A percentile compares a stretch with the other conserved stretches of the same genome.
These are phyloP conservation scores for Hypoxylon rubiginosum DNA, from an alignment of 2,329 filamentous ascomycete genomes.

Conservation along the genomic window DNA sequence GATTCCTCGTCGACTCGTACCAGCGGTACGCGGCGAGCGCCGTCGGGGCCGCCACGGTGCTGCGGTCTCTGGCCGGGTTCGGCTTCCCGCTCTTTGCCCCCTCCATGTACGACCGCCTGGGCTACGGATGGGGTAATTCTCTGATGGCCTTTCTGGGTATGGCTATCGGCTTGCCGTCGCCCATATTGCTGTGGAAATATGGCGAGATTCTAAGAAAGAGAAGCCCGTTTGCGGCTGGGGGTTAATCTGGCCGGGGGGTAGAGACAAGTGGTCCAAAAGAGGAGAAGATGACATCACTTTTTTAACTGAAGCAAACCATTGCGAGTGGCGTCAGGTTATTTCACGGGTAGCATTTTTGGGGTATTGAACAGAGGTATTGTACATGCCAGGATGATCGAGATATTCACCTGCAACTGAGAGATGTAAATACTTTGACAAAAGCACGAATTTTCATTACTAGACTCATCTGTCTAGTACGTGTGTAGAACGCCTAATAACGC, in stretches of 20 bases:
- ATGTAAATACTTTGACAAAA: not conserved
- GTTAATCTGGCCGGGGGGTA: constrained; percentile 6
- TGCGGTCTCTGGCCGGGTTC: constrained; percentile 64
- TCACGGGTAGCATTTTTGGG: not conserved
- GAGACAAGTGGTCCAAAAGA: not conserved
- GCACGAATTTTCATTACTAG: constrained; percentile 17
- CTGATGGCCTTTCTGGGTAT: constrained; percentile 64
- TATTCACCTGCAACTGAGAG: not conserved
- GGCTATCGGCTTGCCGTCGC: constrained; percentile 63
- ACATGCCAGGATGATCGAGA: constrained; percentile 1
- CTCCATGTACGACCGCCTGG: constrained; percentile 58
- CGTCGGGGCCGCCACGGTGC: constrained; percentile 59
- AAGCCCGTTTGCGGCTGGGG: constrained; percentile 52
- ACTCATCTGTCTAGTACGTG: constrained; percentile 18
- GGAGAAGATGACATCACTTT: not conserved
- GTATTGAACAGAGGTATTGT: constrained; percentile 3
- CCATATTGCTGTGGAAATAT: constrained; percentile 59
- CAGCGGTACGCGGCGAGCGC: constrained; percentile 61
- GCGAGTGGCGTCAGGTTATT: constrained; percentile 10
- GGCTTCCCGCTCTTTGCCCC: constrained; percentile 66
- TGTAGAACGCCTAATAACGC: constrained; percentile 27
- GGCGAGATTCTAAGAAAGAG: constrained; percentile 55
- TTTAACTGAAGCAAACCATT: not conserved
- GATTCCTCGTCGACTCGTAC: constrained; percentile 63
- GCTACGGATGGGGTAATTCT: constrained; percentile 63